Evolutionary conservation across 2,329 filamentous ascomycete species (phyloP).

Genomic region (Xylaria multiplex): DNA sequence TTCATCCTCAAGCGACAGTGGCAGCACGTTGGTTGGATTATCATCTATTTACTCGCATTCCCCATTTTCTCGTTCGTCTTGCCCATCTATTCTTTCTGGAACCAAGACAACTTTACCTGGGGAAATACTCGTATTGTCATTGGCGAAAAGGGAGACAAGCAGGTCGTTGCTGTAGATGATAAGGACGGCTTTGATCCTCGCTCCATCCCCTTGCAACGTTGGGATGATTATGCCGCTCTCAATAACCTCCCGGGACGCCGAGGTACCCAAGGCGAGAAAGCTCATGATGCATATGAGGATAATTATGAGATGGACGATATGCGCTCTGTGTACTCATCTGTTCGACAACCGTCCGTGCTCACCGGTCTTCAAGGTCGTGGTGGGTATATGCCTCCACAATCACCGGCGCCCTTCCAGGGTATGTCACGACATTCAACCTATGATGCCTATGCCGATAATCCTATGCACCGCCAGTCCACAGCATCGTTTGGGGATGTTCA

Average conservation of each 20-base stretch:
- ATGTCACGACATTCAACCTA: slow-evolving; percentile 55
- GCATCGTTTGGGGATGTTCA: slow-evolving; percentile 70
- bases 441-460: slow-evolving; percentile 60
- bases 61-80: slow-evolving; percentile 92
- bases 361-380: slow-evolving; percentile 80
- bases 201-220: slow-evolving; percentile 91
- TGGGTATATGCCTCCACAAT: slow-evolving; percentile 83
- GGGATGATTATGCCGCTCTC: slow-evolving; percentile 91
- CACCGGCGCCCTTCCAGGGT: slow-evolving; percentile 75
- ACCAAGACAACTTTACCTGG: slow-evolving; percentile 99
- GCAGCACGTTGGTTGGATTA: slow-evolving; percentile 99
- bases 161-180: slow-evolving; percentile 86
- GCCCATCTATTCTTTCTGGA: slow-evolving; percentile 98
- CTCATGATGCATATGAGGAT: slow-evolving; percentile 73
- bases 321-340: slow-evolving; percentile 93
- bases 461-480: slow-evolving; percentile 73
- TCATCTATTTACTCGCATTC: slow-evolving; percentile 96
- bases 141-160: slow-evolving; percentile 89
- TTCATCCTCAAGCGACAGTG: slow-evolving; percentile 97
- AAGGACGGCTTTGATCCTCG: slow-evolving; percentile 87
- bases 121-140: slow-evolving; percentile 98
- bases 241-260: slow-evolving; percentile 94
- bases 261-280: slow-evolving; percentile 74
- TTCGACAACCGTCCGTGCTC: slow-evolving; percentile 86
- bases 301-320: slow-evolving; percentile 98